phyloP scores from a whole-genome alignment of 345 rosid species.

The Heritiera fomes region DNA sequence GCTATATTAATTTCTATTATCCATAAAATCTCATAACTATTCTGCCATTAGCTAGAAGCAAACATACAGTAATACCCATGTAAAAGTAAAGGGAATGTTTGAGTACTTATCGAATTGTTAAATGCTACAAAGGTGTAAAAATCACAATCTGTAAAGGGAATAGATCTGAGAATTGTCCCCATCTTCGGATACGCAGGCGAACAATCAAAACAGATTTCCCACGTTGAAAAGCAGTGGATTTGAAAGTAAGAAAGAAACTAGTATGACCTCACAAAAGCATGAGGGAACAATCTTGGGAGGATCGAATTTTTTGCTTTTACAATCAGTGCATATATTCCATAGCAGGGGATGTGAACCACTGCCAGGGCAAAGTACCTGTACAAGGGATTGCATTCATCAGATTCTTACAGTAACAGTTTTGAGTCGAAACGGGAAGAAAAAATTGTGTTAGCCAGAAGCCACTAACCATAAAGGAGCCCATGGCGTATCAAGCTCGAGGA shows the following conservation, averaged over 20 bases:
- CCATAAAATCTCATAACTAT: background rate
- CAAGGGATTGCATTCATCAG: background rate
- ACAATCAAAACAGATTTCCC: background rate
- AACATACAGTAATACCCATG: background rate
- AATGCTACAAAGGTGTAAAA: background rate
- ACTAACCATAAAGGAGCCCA: conserved; percentile 79
- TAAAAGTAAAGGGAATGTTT: background rate
- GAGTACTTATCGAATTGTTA: background rate
- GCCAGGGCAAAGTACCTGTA: conserved; percentile 70
- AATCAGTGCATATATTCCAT: conserved; percentile 55
- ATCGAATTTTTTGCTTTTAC: conserved; percentile 46
- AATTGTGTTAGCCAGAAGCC: background rate
- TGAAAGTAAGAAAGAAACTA: conserved; percentile 16
- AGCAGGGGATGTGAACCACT: conserved; percentile 69
- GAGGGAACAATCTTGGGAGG: conserved; percentile 54
- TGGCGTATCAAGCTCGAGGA: conserved; percentile 62
- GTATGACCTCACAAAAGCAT: conserved; percentile 37
- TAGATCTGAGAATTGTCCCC: background rate
- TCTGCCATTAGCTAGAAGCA: background rate
- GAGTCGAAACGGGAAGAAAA: background rate
- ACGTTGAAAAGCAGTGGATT: background rate
- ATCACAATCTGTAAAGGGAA: background rate
- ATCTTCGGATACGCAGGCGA: background rate
- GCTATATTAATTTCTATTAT: background rate
- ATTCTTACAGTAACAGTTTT: background rate